A percentile compares a stretch with the other conserved stretches of the same genome.
These are phyloP conservation scores for Saccharomyces pastorianus DNA, from an alignment of 1,139 yeast species.

Conservation along the genomic window DNA sequence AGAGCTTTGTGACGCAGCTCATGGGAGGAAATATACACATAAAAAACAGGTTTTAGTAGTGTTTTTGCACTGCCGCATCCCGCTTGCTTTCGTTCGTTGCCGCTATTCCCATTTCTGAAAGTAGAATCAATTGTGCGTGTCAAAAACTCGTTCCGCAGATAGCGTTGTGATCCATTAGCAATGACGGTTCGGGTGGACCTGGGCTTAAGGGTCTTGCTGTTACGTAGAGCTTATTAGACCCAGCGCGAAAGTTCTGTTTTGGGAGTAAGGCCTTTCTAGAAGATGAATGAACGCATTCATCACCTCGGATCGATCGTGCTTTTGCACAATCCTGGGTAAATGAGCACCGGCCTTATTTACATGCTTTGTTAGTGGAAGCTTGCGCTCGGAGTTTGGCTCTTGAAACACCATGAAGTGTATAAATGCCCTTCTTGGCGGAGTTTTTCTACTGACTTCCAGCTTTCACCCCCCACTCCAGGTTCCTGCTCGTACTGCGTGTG, in stretches of 20 bases:
- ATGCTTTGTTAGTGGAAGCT: neutral
- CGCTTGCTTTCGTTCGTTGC: neutral
- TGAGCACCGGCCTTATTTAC: neutral
- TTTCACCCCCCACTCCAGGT: neutral
- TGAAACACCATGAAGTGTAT: neutral
- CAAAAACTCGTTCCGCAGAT: too few relatives aligned
- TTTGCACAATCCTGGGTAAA: neutral
- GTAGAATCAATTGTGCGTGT: neutral
- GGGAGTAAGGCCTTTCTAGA: neutral
- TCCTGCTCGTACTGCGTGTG: neutral
- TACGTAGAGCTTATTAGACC: neutral
- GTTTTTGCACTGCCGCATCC: neutral
- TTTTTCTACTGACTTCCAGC: neutral
- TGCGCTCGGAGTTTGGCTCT: neutral
- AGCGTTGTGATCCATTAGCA: neutral
- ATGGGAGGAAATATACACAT: neutral
- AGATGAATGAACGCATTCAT: neutral
- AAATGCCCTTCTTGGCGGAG: neutral
- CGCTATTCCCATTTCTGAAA: neutral
- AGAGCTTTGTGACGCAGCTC: neutral
- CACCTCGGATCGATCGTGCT: neutral
- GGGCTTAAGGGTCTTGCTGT: neutral
- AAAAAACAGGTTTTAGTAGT: too few relatives aligned
- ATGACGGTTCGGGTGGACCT: too few relatives aligned
- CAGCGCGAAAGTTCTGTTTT: neutral